phyloP scores from a whole-genome alignment of 345 rosid species.

The Luvunga scandens region DNA sequence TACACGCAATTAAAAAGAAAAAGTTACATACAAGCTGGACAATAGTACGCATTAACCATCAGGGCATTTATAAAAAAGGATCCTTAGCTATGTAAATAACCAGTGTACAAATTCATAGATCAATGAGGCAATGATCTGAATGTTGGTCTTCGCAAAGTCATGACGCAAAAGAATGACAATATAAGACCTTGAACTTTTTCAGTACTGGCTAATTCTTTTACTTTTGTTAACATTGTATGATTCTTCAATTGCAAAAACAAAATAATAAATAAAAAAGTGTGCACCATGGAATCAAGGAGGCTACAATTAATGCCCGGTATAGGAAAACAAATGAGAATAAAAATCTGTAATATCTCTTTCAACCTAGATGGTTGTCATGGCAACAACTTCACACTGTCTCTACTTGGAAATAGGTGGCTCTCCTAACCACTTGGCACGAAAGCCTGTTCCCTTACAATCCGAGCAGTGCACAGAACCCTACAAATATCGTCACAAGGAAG shows the following conservation, averaged over 20 bases:
- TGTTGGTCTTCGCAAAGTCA: neutral
- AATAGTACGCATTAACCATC: neutral
- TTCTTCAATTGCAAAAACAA: neutral
- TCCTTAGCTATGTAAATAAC: neutral
- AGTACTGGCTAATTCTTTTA: neutral
- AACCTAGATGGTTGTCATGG: neutral
- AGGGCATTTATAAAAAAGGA: neutral
- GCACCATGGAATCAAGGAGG: neutral
- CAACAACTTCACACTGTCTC: neutral
- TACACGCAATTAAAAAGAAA: neutral
- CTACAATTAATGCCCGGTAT: neutral
- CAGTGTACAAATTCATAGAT: neutral
- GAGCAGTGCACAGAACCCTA: conserved; percentile 70
- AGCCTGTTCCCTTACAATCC: conserved; percentile 91
- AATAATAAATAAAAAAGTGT: neutral
- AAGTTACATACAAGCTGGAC: neutral
- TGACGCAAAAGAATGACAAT: neutral
- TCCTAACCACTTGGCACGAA: conserved; percentile 96
- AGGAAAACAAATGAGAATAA: conserved; percentile 1
- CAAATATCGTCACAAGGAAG: conserved; percentile 5
- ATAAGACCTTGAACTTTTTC: neutral
- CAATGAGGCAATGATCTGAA: neutral
- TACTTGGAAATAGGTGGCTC: conserved; percentile 55
- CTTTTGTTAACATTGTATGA: neutral
- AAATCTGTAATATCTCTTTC: neutral